Evolutionary conservation across 2,329 filamentous ascomycete genomes (phyloP), one percentile per base, ranked within the genome.

Genomic region (Botrytis fragariae): DNA sequence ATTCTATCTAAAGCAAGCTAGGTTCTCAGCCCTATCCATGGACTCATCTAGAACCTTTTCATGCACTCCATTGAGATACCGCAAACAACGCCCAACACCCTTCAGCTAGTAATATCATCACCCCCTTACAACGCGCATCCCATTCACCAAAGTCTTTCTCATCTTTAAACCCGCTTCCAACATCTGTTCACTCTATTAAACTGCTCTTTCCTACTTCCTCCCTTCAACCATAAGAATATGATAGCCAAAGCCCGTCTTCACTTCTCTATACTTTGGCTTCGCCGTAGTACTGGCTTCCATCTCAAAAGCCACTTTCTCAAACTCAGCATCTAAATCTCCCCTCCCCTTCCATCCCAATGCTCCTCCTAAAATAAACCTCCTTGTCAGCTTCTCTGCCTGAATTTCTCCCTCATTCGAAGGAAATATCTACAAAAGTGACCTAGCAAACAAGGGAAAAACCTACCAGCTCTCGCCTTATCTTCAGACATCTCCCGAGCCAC

Each of bases 171-270:
- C 20, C 16, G 29, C 32, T 37, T 48, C 45, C 54, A 16, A 7
- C 4, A 10, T 18, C 32, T 16, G 22, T 70, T 74, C 44, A 10
- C 60, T 12, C 4, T 32, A 29, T 44, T 32, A 9, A 20, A n/a
- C 39, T 39, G 37, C 18, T 59, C 39, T 42, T 45, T 10, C 62
- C 77, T 71, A 81, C 73, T 81, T 82, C 54, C 80, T 77, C 25
- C 80, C 80, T 51, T 82, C 80, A 16, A 94, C 92, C 90, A 94
- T 93, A 76, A 95, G 89, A 76, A 95, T 89, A 81, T 95, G 92
- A 84, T 94, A 94, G 0, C 92, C 93, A 82, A 92, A 91, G 1
- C 84, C 86, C 1, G 92, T 94, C 85, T 93, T 94, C 35, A 86
- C 90, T 83, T 94, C 91, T 1, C 85, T 92, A 79, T 88, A 87